Base-by-base conservation (phyloP, 441 rosid genomes). In the Pelargonium hybrid region DNA sequence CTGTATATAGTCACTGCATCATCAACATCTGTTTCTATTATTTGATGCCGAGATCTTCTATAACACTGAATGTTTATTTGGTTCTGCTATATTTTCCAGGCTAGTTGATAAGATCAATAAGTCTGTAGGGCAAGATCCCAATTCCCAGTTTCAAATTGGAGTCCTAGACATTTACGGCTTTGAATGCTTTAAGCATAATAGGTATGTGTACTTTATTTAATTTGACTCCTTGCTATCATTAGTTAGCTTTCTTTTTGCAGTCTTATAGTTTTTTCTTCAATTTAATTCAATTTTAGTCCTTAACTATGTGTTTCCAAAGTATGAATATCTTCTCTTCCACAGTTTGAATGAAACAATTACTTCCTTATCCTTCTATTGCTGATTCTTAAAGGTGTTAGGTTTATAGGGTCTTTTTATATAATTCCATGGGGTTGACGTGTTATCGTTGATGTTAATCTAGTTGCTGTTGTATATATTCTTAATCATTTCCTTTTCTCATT, bases 171-270 rank as follows among this genome's bases (percentile, higher is more conserved):
- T 90, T 50, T 88, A 88, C 75, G 93, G 95, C 81, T 89, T 89
- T 66, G 95, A 88, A 85, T 87, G 92, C 90, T 94, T 93, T 86
- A 88, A 93, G 96, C 91, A 86, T 87, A 85, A 82, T 89, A 71
- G 96, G 95, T 93, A 91, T 54, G 92, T 92, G 77, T 84, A 90
- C 87, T 85, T 83, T 90, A 83, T 82, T 71, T 81, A 80, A 79
- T 76, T 67, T 69, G 64, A 21, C 15, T 2, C 64, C 64, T 45
- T 59, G 64, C 29, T 21, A 59, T 59, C n/a, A 23, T 23, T 59
- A 59, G 11, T 21, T 8, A 10, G 29, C 31, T 4, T 21, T 57
- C 64, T 57, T 13, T 57, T 20, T 57, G 29, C 64, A 57, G 64
- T 57, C 57, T 14, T 57, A 4, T 57, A 26, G 7, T 29, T 34